Conservation (phyloP, 1,284 basidiomycete genomes). For the Microbotryum silenes-acaulis region DNA sequence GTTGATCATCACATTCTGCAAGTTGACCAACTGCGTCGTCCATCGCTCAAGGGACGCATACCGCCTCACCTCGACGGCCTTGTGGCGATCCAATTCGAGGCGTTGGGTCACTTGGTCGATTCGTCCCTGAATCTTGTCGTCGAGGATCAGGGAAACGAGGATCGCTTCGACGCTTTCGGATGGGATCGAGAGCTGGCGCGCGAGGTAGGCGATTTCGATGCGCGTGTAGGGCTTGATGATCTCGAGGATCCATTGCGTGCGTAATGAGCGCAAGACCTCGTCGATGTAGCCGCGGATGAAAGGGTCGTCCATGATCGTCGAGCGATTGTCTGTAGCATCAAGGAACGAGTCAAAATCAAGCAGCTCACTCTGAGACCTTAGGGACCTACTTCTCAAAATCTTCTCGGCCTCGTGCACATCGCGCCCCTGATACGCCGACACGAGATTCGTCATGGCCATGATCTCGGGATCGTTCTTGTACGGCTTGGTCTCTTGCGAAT, state of each 20-base stretch:
- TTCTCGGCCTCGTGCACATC: slow-evolving; percentile 95
- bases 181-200: slow-evolving; percentile 86
- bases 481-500: slow-evolving; percentile 98
- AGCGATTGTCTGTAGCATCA: slow-evolving; percentile 62
- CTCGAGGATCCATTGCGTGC: slow-evolving; percentile 94
- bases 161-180: slow-evolving; percentile 84
- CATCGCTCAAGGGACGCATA: slow-evolving; percentile 74
- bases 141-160: slow-evolving; percentile 84
- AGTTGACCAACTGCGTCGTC: slow-evolving; percentile 63
- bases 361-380: neutral
- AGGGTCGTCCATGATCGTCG: slow-evolving; percentile 87
- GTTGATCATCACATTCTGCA: slow-evolving; percentile 62
- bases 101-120: slow-evolving; percentile 93
- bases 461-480: slow-evolving; percentile 97
- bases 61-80: slow-evolving; percentile 71
- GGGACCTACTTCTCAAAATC: slow-evolving; percentile 66
- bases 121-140: slow-evolving; percentile 86
- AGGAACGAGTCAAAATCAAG: slow-evolving; percentile 2
- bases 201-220: slow-evolving; percentile 82
- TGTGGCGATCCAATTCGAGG: slow-evolving; percentile 79
- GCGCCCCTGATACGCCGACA: slow-evolving; percentile 88
- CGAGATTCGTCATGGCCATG: slow-evolving; percentile 93
- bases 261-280: slow-evolving; percentile 81
- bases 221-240: slow-evolving; percentile 95
- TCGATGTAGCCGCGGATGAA: slow-evolving; percentile 93